Base-by-base conservation (phyloP, 139 green algal species). In the Parachlorella kessleri region DNA sequence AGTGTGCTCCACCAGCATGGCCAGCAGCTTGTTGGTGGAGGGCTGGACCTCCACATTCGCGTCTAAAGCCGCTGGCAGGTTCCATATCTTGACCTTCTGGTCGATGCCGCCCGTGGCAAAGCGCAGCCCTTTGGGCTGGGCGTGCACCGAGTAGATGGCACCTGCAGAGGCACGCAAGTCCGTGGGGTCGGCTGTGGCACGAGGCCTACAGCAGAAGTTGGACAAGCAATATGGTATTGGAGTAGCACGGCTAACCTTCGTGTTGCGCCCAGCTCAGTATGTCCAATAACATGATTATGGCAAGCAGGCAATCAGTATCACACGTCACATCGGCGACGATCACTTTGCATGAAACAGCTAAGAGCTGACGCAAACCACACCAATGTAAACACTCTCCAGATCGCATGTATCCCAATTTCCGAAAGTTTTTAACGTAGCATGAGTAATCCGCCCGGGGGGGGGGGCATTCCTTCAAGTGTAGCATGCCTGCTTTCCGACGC, bases 71-170 rank as follows among this genome's bases (percentile, higher is more conserved):
- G 91, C 80, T 8, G 59, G 32, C 72, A 96, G 55, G 70, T 82
- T 93, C 93, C 92, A 97, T 38, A 72, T 85, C 36, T 90, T 91
- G 21, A 94, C 83, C 55, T 90, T 90, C 39, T 86, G 64, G 81
- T 96, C 91, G 10, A 71, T 73, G 28, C 94, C 92, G 59, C 78
- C 88, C 0, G 95, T 97, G 24, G 88, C 94, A 10, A 98, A 81
- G 33, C 94, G 83, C 24, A 63, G 40, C 30, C 91, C 92, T 6
- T 75, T 69, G 14, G 84, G 66, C 72, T 95, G 83, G 6, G 94
- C 73, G 66, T 97, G 88, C 5, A 97, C 66, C 35, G 88, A 91
- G 48, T 87, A 93, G 54, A 97, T 94, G 5, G 86, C 35, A 48
- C 74, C 73, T 86, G 76, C 69, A 82, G 32, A 7, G 28, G 23